Percentiles rank a stretch among this genome's conserved stretches.
These are phyloP conservation scores for Aspergillus puulaauensis DNA, from an alignment of 2,329 filamentous ascomycete species.

Conservation along the genomic window DNA sequence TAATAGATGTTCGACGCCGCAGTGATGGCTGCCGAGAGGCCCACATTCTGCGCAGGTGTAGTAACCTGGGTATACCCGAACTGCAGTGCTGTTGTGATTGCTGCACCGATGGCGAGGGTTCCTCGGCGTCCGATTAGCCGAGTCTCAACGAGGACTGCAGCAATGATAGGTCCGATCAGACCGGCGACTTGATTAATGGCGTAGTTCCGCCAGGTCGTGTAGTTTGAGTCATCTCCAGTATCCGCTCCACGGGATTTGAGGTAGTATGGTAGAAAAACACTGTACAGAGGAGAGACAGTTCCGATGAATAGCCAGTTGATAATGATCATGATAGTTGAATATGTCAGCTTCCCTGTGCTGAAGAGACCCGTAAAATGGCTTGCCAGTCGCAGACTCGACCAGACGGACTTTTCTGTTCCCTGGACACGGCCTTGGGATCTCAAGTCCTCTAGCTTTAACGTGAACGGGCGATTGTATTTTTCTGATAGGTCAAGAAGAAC, in stretches of 20 bases:
- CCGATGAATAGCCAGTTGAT: slow-evolving; percentile 81
- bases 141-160: slow-evolving; percentile 69
- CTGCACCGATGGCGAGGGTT: slow-evolving; percentile 54
- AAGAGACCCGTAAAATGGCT: slow-evolving; percentile 33
- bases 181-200: slow-evolving; percentile 75
- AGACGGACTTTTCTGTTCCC: slow-evolving; percentile 10
- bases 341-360: background rate
- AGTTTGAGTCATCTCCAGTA: slow-evolving; percentile 40
- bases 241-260: slow-evolving; percentile 53
- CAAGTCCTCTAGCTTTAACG: background rate
- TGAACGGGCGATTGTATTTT: slow-evolving; percentile 3
- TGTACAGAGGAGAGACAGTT: slow-evolving; percentile 85
- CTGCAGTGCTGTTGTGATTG: slow-evolving; percentile 54
- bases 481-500: slow-evolving; percentile 47
- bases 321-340: slow-evolving; percentile 58
- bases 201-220: slow-evolving; percentile 70
- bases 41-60: slow-evolving; percentile 49
- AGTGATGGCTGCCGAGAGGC: slow-evolving; percentile 51
- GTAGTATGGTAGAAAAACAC: slow-evolving; percentile 84
- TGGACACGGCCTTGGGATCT: slow-evolving; percentile 3
- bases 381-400: background rate
- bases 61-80: slow-evolving; percentile 55
- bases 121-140: slow-evolving; percentile 62
- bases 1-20: slow-evolving; percentile 58
- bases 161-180: slow-evolving; percentile 73